Evolutionary conservation across 2,329 filamentous ascomycete genomes (phyloP).

Genomic region (Chalaropsis thielavioides): DNA sequence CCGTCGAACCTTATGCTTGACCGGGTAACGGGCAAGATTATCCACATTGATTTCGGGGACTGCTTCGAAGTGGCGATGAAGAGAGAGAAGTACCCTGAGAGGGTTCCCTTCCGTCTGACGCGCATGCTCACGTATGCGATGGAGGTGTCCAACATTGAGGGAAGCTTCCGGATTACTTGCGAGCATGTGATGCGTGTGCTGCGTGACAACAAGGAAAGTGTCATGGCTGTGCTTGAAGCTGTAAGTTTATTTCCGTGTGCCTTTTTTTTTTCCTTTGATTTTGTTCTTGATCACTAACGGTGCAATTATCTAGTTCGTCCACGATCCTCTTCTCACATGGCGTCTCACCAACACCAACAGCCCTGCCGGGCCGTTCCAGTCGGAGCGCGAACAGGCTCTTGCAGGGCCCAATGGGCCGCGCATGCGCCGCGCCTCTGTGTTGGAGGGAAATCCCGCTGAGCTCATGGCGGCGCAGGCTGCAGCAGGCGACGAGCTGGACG

Average conservation of each 20-base stretch:
- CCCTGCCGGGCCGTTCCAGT: constrained; percentile 50
- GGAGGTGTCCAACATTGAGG: constrained; percentile 99
- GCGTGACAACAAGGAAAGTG: constrained; percentile 90
- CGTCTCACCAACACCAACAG: constrained; percentile 56
- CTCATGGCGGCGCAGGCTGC: constrained; percentile 35
- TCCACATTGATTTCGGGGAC: constrained; percentile 98
- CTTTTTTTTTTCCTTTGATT: background rate
- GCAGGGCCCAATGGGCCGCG: constrained; percentile 35
- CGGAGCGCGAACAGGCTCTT: constrained; percentile 42
- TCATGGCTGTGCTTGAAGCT: constrained; percentile 96
- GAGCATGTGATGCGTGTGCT: constrained; percentile 97
- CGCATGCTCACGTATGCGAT: constrained; percentile 99
- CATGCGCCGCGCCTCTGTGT: constrained; percentile 52
- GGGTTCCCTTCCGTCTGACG: constrained; percentile 93
- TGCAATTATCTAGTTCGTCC: constrained; percentile 96
- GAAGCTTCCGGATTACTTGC: constrained; percentile 93
- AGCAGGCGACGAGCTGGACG: constrained; percentile 18
- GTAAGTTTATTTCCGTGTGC: constrained; percentile 40
- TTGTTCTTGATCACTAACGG: constrained; percentile 9
- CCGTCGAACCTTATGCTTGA: constrained; percentile 97
- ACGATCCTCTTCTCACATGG: constrained; percentile 98
- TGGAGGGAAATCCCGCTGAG: constrained; percentile 46
- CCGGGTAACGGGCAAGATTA: constrained; percentile 85
- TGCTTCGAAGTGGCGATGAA: constrained; percentile 99
- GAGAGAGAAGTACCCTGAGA: constrained; percentile 94